These are phyloP conservation scores for Trypanosoma melophagium DNA, from an alignment of 208 protist genomes.

Conservation along the genomic window DNA sequence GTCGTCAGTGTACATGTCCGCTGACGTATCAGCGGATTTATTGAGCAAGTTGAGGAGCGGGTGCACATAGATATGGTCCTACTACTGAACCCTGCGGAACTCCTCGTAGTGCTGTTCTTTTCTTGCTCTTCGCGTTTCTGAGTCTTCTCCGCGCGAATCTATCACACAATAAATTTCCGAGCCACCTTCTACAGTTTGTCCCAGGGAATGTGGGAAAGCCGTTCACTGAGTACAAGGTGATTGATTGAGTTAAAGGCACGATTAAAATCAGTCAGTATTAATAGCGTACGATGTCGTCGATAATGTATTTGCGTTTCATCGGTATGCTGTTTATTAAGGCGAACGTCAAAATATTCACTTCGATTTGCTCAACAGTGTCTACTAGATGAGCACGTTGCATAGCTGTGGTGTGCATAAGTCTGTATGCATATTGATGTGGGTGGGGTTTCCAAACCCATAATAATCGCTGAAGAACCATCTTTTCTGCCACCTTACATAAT, in stretches of 20 bases:
- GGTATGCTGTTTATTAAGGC: conserved; percentile 1
- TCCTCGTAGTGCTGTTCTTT: conserved; percentile 1
- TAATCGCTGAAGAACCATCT: conserved; percentile 1
- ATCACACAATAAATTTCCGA: conserved; percentile 1
- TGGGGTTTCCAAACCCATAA: not conserved
- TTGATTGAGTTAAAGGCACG: not conserved
- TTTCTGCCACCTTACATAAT: not conserved
- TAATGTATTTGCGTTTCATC: not conserved
- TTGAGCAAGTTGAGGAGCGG: conserved; percentile 2
- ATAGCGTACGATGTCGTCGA: not conserved
- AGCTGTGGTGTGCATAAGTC: not conserved
- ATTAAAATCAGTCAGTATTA: conserved; percentile 2
- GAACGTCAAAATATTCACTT: conserved; percentile 1
- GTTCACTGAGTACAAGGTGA: conserved; percentile 7
- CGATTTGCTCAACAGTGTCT: conserved; percentile 12
- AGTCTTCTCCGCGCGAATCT: not conserved
- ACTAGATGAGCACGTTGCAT: conserved; percentile 3
- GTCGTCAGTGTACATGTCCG: conserved; percentile 9
- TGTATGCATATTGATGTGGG: not conserved
- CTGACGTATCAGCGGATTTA: not conserved
- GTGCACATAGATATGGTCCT: not conserved
- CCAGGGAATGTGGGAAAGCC: not conserved
- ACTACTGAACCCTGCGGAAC: conserved; percentile 4
- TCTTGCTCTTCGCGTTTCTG: not conserved
- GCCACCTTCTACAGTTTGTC: not conserved